Conservation (phyloP, 164 flowering plant species). For the Aristolochia californica region DNA sequence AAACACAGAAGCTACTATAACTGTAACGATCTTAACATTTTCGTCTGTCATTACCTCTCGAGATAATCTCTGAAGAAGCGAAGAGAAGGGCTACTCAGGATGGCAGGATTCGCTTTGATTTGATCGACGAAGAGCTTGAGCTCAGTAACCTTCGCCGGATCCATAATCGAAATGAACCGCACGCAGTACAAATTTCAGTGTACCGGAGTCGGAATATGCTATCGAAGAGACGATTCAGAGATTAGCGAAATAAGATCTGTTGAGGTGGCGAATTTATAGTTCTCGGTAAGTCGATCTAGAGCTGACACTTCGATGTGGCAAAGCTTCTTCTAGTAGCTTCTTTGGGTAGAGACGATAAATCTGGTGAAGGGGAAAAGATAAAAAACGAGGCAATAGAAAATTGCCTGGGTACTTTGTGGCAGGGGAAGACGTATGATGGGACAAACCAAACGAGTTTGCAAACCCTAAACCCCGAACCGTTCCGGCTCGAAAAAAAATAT, state of each 20-base stretch:
- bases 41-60: conserved; percentile 32
- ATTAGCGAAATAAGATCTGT: neutral
- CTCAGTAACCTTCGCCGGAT: conserved; percentile 46
- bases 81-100: conserved; percentile 68
- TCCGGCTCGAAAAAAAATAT: too few relatives aligned
- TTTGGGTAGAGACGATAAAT: neutral
- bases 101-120: conserved; percentile 62
- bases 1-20: conserved; percentile 4
- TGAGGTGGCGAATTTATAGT: neutral
- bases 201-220: neutral
- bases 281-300: neutral
- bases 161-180: conserved; percentile 29
- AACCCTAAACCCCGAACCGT: too few relatives aligned
- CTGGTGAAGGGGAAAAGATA: too few relatives aligned
- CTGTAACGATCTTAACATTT: too few relatives aligned
- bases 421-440: too few relatives aligned
- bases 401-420: too few relatives aligned
- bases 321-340: conserved; percentile 15
- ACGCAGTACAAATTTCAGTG: neutral
- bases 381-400: too few relatives aligned
- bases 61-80: conserved; percentile 90
- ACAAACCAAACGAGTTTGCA: too few relatives aligned
- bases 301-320: neutral
- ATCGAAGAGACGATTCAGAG: neutral
- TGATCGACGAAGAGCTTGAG: conserved; percentile 66